Conservation (phyloP, 208 protist genomes). For the Trypanosoma platydactyli region DNA sequence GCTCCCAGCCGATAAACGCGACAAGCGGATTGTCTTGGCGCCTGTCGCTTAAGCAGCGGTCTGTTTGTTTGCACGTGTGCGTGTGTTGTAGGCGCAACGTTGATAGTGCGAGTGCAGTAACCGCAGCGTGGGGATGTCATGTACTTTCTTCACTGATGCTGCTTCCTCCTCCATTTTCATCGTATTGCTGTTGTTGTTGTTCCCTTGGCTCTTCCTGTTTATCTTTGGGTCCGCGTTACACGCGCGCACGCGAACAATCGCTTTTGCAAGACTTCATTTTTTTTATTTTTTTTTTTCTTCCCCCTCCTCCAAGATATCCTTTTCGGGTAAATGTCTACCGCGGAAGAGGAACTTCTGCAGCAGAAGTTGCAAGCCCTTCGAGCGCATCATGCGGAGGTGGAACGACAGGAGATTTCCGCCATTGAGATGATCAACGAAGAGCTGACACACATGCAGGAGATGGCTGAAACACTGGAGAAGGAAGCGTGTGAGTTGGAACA, state of each 20-base stretch:
- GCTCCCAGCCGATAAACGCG: too few relatives aligned
- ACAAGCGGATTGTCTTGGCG: too few relatives aligned
- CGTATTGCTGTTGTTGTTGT: neutral
- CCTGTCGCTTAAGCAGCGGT: too few relatives aligned
- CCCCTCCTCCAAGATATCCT: conserved; percentile 8
- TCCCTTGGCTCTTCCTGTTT: too few relatives aligned
- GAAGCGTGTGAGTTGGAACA: conserved; percentile 31
- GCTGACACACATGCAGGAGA: conserved; percentile 35
- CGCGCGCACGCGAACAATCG: too few relatives aligned
- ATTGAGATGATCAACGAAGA: conserved; percentile 34
- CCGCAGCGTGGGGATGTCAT: too few relatives aligned
- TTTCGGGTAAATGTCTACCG: conserved; percentile 29
- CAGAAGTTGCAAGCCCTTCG: conserved; percentile 37
- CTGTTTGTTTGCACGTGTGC: conserved; percentile 37
- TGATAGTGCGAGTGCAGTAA: too few relatives aligned
- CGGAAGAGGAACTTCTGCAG: conserved; percentile 39
- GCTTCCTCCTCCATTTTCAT: neutral
- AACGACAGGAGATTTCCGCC: conserved; percentile 22
- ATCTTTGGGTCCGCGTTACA: too few relatives aligned
- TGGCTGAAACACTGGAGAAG: conserved; percentile 37
- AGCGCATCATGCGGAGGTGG: conserved; percentile 33
- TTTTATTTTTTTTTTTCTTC: conserved; percentile 22
- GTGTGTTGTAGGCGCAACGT: too few relatives aligned
- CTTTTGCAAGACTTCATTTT: conserved; percentile 3
- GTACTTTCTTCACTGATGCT: too few relatives aligned